Evolutionary conservation across 2,329 filamentous ascomycete species (phyloP), one percentile per base, ranked within the genome.

Genomic region (Fusarium sp.): DNA sequence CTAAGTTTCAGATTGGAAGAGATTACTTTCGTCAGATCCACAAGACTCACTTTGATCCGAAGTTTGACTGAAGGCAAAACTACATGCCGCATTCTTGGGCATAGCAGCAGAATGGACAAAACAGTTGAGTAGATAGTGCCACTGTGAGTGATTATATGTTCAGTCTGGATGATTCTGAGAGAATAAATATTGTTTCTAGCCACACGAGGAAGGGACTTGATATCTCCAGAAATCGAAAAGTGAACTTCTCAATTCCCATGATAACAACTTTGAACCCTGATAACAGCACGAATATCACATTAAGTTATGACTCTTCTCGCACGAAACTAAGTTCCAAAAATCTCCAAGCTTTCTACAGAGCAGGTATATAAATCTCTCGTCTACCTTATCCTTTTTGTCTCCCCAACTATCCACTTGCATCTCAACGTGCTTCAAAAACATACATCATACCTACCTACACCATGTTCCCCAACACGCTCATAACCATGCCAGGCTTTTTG

Each of bases 101-200:
- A 24, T 18, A 18, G 11, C 9, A 20, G 20, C n/a, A 32, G 5
- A 32, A 10, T 7, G 13, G 1, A 20, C 9, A 30, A 30, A 6
- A 32, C 9, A 18, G 7, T 20, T 24, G 20, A 11, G 7, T 34
- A 34, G n/a, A 8, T 6, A 34, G 18, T 24, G 12, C 6, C 16
- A 34, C 20, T 24, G 13, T 48, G 10, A 10, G 11, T 20, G 13
- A 16, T 18, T 38, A 11, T 2, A 10, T 38, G 2, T n/a, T 11
- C 16, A 1, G 16, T 6, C 1, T n/a, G 5, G 32, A n/a, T 38
- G 5, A 38, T 4, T 11, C 5, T 11, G 10, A 2, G 32, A 18
- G 9, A 30, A 12, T 22, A 15, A 34, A 4, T 7, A 15, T 7
- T 38, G 12, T 16, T 51, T 18, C 8, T 6, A 22, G 12, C 5